Evolutionary conservation across 1,139 yeast species (phyloP), one percentile per base, ranked within the genome.

Genomic region (Saccharomyces hybrid): DNA sequence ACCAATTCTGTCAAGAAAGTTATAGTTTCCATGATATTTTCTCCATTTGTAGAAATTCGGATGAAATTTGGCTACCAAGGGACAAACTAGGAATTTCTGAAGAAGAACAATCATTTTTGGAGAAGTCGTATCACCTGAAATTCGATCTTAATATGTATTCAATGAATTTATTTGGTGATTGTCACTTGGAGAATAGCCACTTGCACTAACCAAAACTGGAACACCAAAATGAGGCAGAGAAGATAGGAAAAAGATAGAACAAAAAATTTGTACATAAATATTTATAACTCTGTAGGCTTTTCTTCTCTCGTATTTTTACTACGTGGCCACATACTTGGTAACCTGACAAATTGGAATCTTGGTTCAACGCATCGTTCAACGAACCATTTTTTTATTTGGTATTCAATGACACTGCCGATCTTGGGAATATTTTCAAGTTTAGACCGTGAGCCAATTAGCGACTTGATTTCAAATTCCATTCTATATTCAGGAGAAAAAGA

Each of bases 291-390:
- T 47, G 48, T 14, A 46, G 55, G 28, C 51, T 61, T 66, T 25
- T 75, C 75, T 53, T 76, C 76, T 61, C 81, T 73, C 0, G 93
- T 87, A 60, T 85, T 87, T 66, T 86, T 85, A 58, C 85, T 80
- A 60, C 95, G 75, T 2, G 97, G 96, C 97, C 98, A 91, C 66
- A 91, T 74, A 47, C 89, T 84, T 1, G 99, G 99, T 41, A 93
- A 71, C 61, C 80, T 80, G 23, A 93, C 83, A 52, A 88, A 85
- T 70, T 89, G 96, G 64, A 86, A 91, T 59, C 96, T 77, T 1
- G 99, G 99, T 62, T 89, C 95, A 6, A 95, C 95, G 66, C 97
- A 89, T 58, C 97, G 77, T 62, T 90, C 97, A 31, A 85, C 83
- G 68, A 95, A 90, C 96, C 97, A 90, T 58, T 84, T 85, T 60